Base-by-base conservation (phyloP, 495 filamentous ascomycete genomes). In the Achaetomiella virescens region DNA sequence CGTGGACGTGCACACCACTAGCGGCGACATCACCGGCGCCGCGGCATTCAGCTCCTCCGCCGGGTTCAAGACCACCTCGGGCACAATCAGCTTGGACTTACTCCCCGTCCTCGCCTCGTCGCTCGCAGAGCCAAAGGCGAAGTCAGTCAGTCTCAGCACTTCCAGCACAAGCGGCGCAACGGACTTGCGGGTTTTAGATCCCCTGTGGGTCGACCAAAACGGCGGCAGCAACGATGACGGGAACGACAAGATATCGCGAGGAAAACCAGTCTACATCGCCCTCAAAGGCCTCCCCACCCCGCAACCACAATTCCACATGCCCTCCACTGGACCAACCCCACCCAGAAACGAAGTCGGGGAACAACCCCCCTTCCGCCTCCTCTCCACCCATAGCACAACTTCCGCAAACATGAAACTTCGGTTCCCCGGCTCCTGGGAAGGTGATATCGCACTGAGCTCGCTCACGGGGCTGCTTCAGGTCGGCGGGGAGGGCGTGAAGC, bases 391-490 rank as follows among this genome's bases (percentile, higher is more conserved):
- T 42, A 64, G 36, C 21, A 65, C 64, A 6, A 73, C 70, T 0
- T 73, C 70, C 17, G 74, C 66, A 0, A 47, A 66, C 18, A 57
- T 75, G 37, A 45, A 38, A 11, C 49, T 77, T 3, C 48, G 37
- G 11, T 75, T 70, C 25, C 75, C 76, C 0, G 58, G 49, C 22
- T 49, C 59, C 1, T 78, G 76, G 75, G 73, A 75, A 54, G 76
- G 76, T 0, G 45, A 62, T 15, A 51, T 76, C 14, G 17, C 22
- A 11, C 58, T 71, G 17, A 6, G 55, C 41, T 61, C 69, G 27
- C 58, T 64, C 10, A 61, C 59, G 24, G 73, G 72, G 7, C 48
- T 27, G 12, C 41, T 77, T 2, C 48, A 33, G 4, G 71, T 61
- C 1, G 48, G 21, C 8, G 73, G 75, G 2, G 57, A 63, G 29